These are phyloP conservation scores for Acanthamoeba sp. DNA, from an alignment of 208 protist species.

Conservation along the genomic window DNA sequence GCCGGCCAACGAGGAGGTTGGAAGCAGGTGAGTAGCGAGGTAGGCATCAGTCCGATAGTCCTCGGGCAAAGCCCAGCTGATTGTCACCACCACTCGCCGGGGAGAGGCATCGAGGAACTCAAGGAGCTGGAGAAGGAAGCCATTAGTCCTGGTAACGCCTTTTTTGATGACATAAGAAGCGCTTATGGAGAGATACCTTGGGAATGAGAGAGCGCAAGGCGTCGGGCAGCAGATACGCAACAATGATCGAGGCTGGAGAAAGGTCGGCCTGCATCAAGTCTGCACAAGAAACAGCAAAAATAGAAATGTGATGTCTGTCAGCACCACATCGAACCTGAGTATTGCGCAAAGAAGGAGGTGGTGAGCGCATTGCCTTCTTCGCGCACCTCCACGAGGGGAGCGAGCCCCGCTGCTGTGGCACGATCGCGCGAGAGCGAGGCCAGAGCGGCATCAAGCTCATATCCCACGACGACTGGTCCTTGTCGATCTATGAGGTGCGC, in stretches of 20 bases:
- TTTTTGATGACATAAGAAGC: too few species aligned
- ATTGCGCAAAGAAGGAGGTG: background rate
- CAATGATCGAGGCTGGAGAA: background rate
- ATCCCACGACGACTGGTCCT: background rate
- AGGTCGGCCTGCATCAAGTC: slow-evolving; percentile 27
- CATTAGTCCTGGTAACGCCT: too few species aligned
- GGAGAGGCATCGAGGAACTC: background rate
- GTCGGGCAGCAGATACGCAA: background rate
- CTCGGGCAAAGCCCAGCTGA: background rate
- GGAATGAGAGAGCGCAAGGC: slow-evolving; percentile 11
- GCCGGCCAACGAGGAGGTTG: background rate
- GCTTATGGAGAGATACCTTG: background rate
- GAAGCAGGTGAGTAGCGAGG: background rate
- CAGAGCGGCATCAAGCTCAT: background rate
- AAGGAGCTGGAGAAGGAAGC: background rate
- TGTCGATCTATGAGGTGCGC: background rate
- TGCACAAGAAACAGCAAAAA: background rate
- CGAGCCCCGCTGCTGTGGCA: background rate
- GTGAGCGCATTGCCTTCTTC: slow-evolving; percentile 4
- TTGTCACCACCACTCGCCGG: background rate
- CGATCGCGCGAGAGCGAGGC: background rate
- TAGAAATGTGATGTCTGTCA: too few species aligned
- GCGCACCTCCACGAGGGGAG: background rate
- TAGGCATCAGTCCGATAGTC: background rate
- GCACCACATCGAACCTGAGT: too few species aligned